Evolutionary conservation across 805 yeast genomes (phyloP).

Genomic region (Candida stauntonica): DNA sequence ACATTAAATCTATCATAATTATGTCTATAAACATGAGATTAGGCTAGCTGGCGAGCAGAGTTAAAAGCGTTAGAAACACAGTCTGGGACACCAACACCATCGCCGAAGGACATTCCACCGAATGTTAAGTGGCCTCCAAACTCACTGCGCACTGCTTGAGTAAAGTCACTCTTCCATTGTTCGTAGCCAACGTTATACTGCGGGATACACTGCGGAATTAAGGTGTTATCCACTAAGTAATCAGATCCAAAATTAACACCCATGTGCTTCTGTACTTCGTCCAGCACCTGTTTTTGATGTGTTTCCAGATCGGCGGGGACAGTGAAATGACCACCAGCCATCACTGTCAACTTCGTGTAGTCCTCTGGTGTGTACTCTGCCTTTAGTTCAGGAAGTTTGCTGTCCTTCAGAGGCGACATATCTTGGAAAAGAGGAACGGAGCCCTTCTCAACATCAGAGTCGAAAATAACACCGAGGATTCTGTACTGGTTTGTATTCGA

Average conservation of each 20-base stretch:
- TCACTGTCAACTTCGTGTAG: slow-evolving; percentile 74
- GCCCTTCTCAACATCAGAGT: slow-evolving; percentile 74
- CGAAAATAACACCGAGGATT: slow-evolving; percentile 84
- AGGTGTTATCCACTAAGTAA: slow-evolving; percentile 25
- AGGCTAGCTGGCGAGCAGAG: slow-evolving; percentile 37
- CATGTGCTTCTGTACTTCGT: slow-evolving; percentile 36
- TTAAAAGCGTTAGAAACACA: slow-evolving; percentile 62
- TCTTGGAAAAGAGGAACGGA: slow-evolving; percentile 30
- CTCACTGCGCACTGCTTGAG: slow-evolving; percentile 29
- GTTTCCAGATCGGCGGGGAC: slow-evolving; percentile 22
- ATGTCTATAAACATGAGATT: not conserved
- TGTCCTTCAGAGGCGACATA: slow-evolving; percentile 12
- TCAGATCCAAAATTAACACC: slow-evolving; percentile 7
- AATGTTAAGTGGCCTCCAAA: slow-evolving; percentile 43
- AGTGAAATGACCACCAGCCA: slow-evolving; percentile 80
- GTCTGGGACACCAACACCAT: slow-evolving; percentile 88
- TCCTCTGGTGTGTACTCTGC: slow-evolving; percentile 19
- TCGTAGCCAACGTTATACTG: slow-evolving; percentile 72
- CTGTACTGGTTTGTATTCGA: slow-evolving; percentile 43
- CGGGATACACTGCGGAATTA: slow-evolving; percentile 66
- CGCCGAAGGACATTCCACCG: slow-evolving; percentile 79
- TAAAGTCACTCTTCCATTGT: slow-evolving; percentile 35
- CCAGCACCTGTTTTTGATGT: slow-evolving; percentile 23
- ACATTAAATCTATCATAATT: not conserved
- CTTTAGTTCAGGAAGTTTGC: slow-evolving; percentile 5